Base-by-base conservation (phyloP, 2,329 filamentous ascomycete genomes). In the Diaporthe ampelina region DNA sequence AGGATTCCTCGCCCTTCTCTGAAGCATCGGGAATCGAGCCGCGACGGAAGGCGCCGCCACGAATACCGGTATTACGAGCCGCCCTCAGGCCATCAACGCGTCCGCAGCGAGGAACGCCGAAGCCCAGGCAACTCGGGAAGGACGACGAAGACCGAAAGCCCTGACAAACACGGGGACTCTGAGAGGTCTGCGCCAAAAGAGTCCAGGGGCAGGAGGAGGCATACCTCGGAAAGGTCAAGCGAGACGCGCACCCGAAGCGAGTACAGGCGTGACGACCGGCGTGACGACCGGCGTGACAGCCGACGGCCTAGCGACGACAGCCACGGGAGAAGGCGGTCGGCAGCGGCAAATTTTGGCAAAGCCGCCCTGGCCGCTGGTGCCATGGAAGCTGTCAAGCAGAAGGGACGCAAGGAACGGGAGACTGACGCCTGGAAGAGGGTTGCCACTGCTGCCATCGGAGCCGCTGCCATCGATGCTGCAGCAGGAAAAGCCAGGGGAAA, bases 1-100 rank as follows among this genome's bases (percentile, higher is more conserved):
- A 37, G 9, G 15, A 54, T 72, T 17, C 70, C 70, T 37, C 70
- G 70, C 43, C 70, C 57, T 26, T 52, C 57, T 7, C 70, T 72
- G 26, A 72, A 72, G 70, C 57, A 63, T 58, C 45, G 70, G n/a
- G 70, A 72, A 17, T 72, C 70, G 19, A 72, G 70, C 70, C 70
- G 70, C 35, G 70, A 72, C 17, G 70, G 70, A 21, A 63, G 56
- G 15, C 70, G 70, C n/a, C 57, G 19, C 70, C 70, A 72, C 57
- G 70, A 72, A 43, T 72, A 72, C 32, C 57, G 57, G 9, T 72
- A 72, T 58, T 72, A 72, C 32, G 70, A 72, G 57, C 70, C 69
- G 43, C 52, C 19, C 13, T n/a, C 69, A 17, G 69, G 56, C 29
- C 37, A 10, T 13, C 56, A 58, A 1, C 69, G 69, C 11, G 52